These are phyloP conservation scores for Allantophomopsis cytisporea DNA, from an alignment of 2,329 filamentous ascomycete genomes.

Conservation along the genomic window DNA sequence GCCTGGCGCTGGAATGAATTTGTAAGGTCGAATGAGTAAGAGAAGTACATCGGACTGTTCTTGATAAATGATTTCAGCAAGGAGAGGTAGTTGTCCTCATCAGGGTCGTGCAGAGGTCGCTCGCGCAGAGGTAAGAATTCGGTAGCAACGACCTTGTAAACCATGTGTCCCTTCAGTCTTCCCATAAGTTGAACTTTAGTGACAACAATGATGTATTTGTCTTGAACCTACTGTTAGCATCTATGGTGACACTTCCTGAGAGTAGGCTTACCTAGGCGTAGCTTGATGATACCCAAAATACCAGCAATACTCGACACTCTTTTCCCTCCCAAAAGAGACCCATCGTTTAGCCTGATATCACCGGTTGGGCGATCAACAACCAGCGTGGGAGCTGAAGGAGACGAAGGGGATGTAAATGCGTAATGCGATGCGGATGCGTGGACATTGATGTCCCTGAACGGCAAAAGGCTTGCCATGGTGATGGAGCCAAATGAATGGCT, in stretches of 20 bases:
- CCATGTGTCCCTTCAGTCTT: conserved; percentile 85
- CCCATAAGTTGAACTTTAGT: conserved; percentile 89
- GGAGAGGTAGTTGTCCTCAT: conserved; percentile 83
- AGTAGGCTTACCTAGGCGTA: conserved; percentile 63
- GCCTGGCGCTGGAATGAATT: conserved; percentile 94
- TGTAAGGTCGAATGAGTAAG: conserved; percentile 91
- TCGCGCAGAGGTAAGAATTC: conserved; percentile 92
- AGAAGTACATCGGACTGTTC: conserved; percentile 90
- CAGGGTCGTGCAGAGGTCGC: conserved; percentile 76
- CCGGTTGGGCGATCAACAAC: conserved; percentile 87
- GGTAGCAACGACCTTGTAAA: conserved; percentile 83
- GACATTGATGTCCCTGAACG: conserved; percentile 94
- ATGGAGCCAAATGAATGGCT: not conserved
- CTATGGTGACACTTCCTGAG: not conserved
- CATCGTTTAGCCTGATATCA: conserved; percentile 75
- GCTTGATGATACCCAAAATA: conserved; percentile 84
- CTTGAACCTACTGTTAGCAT: conserved; percentile 19
- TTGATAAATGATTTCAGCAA: conserved; percentile 74
- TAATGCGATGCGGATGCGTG: conserved; percentile 86
- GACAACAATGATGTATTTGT: conserved; percentile 96
- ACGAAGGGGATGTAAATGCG: conserved; percentile 91
- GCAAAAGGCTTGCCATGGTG: conserved; percentile 40
- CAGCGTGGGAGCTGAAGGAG: conserved; percentile 74
- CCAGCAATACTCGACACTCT: conserved; percentile 89
- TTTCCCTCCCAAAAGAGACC: conserved; percentile 60